Conservation (phyloP, 2,329 filamentous ascomycete genomes). For the Fusarium compactum region DNA sequence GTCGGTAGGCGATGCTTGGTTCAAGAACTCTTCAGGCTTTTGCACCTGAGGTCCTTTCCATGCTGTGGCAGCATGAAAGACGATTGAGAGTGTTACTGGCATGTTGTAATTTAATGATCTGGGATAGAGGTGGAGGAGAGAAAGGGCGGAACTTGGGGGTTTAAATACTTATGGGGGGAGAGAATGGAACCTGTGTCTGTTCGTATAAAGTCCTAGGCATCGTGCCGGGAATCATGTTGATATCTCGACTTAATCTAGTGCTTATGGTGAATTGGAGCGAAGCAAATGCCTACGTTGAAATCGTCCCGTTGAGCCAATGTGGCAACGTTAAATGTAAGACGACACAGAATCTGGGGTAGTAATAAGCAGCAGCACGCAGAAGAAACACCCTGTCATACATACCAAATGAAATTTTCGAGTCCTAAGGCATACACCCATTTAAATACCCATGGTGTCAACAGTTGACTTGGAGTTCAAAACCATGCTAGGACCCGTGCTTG, state of each 20-base stretch:
- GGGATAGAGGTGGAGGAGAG: rapidly evolving
- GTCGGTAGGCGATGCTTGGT: not conserved
- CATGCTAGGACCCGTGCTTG: too few species aligned
- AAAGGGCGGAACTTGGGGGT: not conserved
- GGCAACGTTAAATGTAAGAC: not conserved
- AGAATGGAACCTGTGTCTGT: not conserved
- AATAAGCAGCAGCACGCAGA: not conserved
- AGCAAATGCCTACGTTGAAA: not conserved
- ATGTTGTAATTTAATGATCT: not conserved
- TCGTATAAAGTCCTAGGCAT: not conserved
- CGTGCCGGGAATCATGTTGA: not conserved
- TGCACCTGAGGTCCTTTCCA: not conserved
- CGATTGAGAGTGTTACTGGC: not conserved
- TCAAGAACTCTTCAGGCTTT: not conserved
- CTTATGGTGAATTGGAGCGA: not conserved
- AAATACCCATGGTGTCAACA: too few species aligned
- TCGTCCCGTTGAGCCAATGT: not conserved
- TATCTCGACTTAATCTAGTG: not conserved
- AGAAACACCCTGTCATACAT: too few species aligned
- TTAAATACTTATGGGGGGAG: not conserved
- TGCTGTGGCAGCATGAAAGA: not conserved
- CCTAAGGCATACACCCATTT: too few species aligned
- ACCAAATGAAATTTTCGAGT: too few species aligned
- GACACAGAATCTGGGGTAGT: not conserved
- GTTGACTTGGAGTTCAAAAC: too few species aligned